phyloP scores from a whole-genome alignment of 2,329 filamentous ascomycete species.

The Fusarium tanahbumbuense region DNA sequence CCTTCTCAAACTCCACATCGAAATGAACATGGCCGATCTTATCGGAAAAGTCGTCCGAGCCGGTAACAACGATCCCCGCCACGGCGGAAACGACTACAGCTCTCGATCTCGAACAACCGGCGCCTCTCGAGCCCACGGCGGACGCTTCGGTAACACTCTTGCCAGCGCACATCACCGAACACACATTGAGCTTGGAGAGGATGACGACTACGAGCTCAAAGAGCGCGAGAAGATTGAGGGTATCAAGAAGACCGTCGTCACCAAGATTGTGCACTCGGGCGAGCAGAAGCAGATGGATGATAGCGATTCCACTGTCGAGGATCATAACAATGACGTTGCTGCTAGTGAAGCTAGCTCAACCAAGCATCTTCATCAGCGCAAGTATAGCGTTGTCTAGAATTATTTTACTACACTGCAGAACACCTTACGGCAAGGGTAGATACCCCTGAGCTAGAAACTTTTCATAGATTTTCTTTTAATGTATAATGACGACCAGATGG shows the following conservation, averaged over 20 bases:
- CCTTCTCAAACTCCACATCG: slow-evolving; percentile 46
- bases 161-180: slow-evolving; percentile 39
- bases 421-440: neutral
- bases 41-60: slow-evolving; percentile 46
- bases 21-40: slow-evolving; percentile 48
- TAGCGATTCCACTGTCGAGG: slow-evolving; percentile 24
- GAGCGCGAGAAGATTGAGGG: slow-evolving; percentile 42
- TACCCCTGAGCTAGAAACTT: neutral
- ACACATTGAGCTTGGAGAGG: slow-evolving; percentile 46
- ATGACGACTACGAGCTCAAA: slow-evolving; percentile 42
- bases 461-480: slow-evolving; percentile 28
- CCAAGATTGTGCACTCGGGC: slow-evolving; percentile 24
- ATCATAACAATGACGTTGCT: slow-evolving; percentile 41
- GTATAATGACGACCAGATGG: slow-evolving; percentile 13
- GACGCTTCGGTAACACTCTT: slow-evolving; percentile 33
- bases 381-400: slow-evolving; percentile 21
- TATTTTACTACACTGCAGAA: neutral
- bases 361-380: slow-evolving; percentile 33
- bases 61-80: slow-evolving; percentile 32
- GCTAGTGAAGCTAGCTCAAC: slow-evolving; percentile 45
- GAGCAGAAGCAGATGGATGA: slow-evolving; percentile 20
- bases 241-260: slow-evolving; percentile 45
- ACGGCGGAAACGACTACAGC: slow-evolving; percentile 32
- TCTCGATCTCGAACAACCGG: slow-evolving; percentile 35
- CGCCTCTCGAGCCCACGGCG: slow-evolving; percentile 19